Percentiles rank a stretch among this genome's conserved stretches.
Evolutionary conservation across 2,329 filamentous ascomycete genomes (phyloP).

Genomic region (Neonectria sp.): DNA sequence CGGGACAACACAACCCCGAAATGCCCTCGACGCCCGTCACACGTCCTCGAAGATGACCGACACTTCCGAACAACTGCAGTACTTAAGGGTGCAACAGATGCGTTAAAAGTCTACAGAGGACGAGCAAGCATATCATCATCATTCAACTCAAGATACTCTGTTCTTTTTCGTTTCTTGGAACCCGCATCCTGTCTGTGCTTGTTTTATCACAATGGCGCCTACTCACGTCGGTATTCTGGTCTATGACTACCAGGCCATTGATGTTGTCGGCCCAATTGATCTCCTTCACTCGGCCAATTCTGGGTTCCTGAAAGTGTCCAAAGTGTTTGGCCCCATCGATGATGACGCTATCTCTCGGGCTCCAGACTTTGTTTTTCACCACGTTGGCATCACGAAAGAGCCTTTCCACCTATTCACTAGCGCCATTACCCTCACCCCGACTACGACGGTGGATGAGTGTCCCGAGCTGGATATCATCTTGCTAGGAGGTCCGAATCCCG

Average conservation of each 20-base stretch:
- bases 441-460: conserved; percentile 51
- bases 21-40: no score
- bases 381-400: conserved; percentile 52
- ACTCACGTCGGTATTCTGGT: conserved; percentile 45
- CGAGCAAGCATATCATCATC: no score
- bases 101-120: no score
- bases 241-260: conserved; percentile 52
- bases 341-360: conserved; percentile 42
- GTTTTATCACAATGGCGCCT: no score
- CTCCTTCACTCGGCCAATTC: conserved; percentile 48
- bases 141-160: no score
- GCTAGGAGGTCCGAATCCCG: conserved; percentile 50
- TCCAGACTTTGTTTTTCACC: conserved; percentile 52
- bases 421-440: conserved; percentile 45
- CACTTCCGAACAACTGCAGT: no score
- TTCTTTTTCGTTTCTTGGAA: no score
- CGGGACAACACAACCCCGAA: no score
- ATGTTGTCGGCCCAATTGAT: conserved; percentile 51
- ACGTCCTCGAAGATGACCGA: no score
- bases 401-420: conserved; percentile 39
- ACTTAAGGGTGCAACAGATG: no score
- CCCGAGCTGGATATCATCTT: conserved; percentile 58
- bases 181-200: no score
- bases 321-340: conserved; percentile 35
- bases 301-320: conserved; percentile 25